Percentiles rank a stretch among this genome's conserved stretches.
These are phyloP conservation scores for Lobosporangium transversale DNA, from an alignment of 192 early-diverging fungal genomes.

Conservation along the genomic window DNA sequence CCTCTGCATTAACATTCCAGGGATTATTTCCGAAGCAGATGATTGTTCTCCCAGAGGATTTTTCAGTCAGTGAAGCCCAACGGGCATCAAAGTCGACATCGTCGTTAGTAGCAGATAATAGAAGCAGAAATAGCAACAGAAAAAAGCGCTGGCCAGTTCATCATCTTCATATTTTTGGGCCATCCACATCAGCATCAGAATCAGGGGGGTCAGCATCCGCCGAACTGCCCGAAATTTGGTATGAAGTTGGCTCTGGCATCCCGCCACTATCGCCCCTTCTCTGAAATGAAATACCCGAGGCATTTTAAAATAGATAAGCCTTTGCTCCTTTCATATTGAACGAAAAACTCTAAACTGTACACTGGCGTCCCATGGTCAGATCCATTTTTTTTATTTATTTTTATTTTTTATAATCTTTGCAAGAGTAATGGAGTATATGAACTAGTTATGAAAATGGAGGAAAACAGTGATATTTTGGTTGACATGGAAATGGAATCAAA, in stretches of 20 bases:
- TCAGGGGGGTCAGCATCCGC: background rate
- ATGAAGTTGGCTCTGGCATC: constrained; percentile 22
- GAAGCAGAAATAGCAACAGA: background rate
- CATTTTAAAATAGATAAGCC: too few relatives aligned
- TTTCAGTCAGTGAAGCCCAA: background rate
- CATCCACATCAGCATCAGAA: background rate
- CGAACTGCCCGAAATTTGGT: constrained; percentile 18
- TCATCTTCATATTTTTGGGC: constrained; percentile 30
- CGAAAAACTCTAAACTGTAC: too few relatives aligned
- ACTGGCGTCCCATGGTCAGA: too few relatives aligned
- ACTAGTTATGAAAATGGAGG: too few relatives aligned
- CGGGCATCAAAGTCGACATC: background rate
- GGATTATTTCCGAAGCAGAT: constrained; percentile 29
- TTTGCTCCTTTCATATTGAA: too few relatives aligned
- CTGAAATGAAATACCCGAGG: background rate
- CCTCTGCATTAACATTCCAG: constrained; percentile 6
- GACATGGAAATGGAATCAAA: too few relatives aligned
- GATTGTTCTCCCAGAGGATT: constrained; percentile 25
- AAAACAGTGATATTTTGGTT: too few relatives aligned
- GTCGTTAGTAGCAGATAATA: background rate
- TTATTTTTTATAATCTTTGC: too few relatives aligned
- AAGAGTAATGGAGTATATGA: too few relatives aligned
- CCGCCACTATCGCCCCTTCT: constrained; percentile 8
- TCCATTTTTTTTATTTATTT: too few relatives aligned
- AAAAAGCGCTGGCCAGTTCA: constrained; percentile 32